Conservation (phyloP, 2,329 filamentous ascomycete genomes). For the Cordyceps tenuipes region DNA sequence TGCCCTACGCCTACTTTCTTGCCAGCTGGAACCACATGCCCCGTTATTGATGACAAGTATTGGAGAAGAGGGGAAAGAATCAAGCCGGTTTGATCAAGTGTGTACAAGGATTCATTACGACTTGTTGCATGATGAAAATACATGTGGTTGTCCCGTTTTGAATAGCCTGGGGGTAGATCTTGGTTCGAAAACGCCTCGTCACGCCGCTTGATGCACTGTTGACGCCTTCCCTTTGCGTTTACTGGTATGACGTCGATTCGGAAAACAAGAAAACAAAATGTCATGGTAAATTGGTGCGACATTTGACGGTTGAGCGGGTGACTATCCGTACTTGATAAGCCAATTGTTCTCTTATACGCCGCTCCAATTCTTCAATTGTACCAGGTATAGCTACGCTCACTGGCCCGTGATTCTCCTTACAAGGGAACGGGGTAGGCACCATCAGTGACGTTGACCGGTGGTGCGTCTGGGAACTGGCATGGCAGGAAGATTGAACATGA, state of each 20-base stretch:
- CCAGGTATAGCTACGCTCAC: neutral
- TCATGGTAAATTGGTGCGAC: no score
- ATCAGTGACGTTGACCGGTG: neutral
- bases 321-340: neutral
- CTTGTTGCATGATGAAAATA: neutral
- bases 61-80: neutral
- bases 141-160: neutral
- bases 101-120: neutral
- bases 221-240: neutral
- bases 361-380: neutral
- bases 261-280: neutral
- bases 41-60: neutral
- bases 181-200: neutral
- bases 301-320: neutral
- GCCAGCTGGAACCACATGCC: neutral
- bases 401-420: neutral
- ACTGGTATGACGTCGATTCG: neutral
- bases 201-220: no score
- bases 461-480: neutral
- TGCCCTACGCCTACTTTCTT: neutral
- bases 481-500: neutral
- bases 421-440: neutral
- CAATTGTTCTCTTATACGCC: neutral
- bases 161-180: no score
- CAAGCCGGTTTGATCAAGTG: neutral